Base-by-base conservation (phyloP, 2,329 filamentous ascomycete species). In the Sporothrix protearum region DNA sequence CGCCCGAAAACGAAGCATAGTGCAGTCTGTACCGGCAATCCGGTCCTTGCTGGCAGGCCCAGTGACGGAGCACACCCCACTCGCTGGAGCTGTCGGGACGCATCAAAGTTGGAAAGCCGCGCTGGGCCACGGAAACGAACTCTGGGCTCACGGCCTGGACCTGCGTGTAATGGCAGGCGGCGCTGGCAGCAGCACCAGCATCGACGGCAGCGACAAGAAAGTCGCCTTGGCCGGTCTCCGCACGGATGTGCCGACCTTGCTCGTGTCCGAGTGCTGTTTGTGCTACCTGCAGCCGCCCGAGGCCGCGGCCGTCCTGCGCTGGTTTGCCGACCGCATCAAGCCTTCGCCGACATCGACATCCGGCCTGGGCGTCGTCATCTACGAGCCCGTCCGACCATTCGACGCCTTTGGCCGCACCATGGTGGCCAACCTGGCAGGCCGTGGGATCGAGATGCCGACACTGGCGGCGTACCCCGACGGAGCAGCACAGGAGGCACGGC, bases 231-330 rank as follows among this genome's bases (percentile, higher is more conserved):
- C 77, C 25, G 85, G 85, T 76, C 75, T 88, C 82, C 76, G 87
- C 82, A 78, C 81, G 75, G 76, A 87, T 78, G 30, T 92, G 0
- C 93, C 96, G 0, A 99, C 96, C 0, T 82, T 99, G 9, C 81
- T 99, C 30, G 85, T 99, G 7, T 98, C 95, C 0, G 96, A 99
- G 80, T 98, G 96, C 84, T 99, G 96, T 79, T 86, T 99, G 42
- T 93, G 96, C 79, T 99, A 99, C 78, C 86, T 99, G 0, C 85
- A 90, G 9, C 85, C 89, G 0, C 77, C 85, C 0, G 86, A 89
- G 68, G 91, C 94, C 0, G 83, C 85, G 49, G 81, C 82, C 1
- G 88, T 95, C 4, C 80, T 97, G 28, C 79, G 83, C 19, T 90
- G 88, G 79, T 93, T 95, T 76, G 84, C 85, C 19, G 80, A 83